Evolutionary conservation across 169 alveolate species (phyloP), one percentile per base, ranked within the genome.

Genomic region (Cryptosporidium xiaoi): DNA sequence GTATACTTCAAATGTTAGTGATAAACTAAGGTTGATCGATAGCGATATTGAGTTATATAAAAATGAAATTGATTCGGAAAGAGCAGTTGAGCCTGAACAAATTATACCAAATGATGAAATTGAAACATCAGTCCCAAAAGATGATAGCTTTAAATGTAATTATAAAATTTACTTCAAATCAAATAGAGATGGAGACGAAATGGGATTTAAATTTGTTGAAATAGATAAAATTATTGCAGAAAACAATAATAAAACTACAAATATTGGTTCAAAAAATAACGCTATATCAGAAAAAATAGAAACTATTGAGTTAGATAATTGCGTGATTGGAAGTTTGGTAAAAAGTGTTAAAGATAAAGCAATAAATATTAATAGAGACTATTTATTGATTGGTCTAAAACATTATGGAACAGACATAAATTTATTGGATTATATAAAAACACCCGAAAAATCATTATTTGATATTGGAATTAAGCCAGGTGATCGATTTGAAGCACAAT

Each of bases 401-500:
- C 67, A 69, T 34, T 51, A 7, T n/a, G 13, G 33, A 55, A n/a
- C 66, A 69, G 51, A 69, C 6, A 51, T 40, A 16, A 66, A 69
- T 40, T 62, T 69, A 6, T 1, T 66, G 7, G 18, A 36, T 34
- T 62, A 51, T 12, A 36, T 53, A 36, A 77, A 24, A 50, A 51
- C 18, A 13, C 44, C 46, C 24, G 29, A 56, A 7, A 29, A 16
- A 36, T 66, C 27, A 58, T 16, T 77, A 56, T 60, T 50, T 24
- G 87, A 77, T 58, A 48, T 77, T 1, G 87, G 48, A 40, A 36
- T 77, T 10, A 34, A 44, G 13, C 58, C n/a, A 8, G 65, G 65
- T 62, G 87, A 77, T 44, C 50, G 56, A 48, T n/a, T 77, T 10
- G 24, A 13, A 20, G 87, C 87, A n/a, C 12, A n/a, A 58, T n/a